phyloP scores from a whole-genome alignment of 306 rosid species.

The Gillenia trifoliata region DNA sequence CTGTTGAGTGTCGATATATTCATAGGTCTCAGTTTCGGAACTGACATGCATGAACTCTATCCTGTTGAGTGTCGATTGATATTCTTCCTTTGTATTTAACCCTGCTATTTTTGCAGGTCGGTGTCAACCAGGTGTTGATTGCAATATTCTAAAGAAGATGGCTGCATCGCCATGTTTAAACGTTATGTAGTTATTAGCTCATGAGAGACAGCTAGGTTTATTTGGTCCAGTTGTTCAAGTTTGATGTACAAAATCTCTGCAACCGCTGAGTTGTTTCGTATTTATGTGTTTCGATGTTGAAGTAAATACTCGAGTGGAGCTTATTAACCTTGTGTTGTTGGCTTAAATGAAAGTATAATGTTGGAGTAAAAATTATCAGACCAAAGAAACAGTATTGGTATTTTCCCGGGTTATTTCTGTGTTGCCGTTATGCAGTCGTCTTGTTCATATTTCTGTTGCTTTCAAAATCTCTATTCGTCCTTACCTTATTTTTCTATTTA shows the following conservation, averaged over 20 bases:
- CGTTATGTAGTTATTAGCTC: background rate
- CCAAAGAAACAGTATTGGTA: too few relatives aligned
- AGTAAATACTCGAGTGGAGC: conserved; percentile 7
- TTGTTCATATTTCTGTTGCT: background rate
- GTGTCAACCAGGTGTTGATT: conserved; percentile 43
- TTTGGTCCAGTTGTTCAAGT: conserved; percentile 2
- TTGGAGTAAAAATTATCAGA: background rate
- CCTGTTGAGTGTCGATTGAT: background rate
- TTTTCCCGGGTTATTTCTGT: background rate
- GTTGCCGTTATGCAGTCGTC: background rate
- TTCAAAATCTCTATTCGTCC: background rate
- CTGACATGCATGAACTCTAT: background rate
- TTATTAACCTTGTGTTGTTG: background rate
- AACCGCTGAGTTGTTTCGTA: background rate
- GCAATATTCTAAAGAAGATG: conserved; percentile 11
- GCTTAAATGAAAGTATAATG: background rate
- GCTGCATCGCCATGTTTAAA: conserved; percentile 6
- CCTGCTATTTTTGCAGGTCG: conserved; percentile 40
- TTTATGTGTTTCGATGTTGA: background rate
- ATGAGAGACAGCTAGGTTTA: background rate
- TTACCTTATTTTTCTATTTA: background rate
- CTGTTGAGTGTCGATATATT: background rate
- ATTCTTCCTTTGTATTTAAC: background rate
- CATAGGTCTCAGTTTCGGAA: background rate
- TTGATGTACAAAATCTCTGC: conserved; percentile 19